Base-by-base conservation (phyloP, 371 early-diverging fungal genomes). In the Actinomortierella wolfii region DNA sequence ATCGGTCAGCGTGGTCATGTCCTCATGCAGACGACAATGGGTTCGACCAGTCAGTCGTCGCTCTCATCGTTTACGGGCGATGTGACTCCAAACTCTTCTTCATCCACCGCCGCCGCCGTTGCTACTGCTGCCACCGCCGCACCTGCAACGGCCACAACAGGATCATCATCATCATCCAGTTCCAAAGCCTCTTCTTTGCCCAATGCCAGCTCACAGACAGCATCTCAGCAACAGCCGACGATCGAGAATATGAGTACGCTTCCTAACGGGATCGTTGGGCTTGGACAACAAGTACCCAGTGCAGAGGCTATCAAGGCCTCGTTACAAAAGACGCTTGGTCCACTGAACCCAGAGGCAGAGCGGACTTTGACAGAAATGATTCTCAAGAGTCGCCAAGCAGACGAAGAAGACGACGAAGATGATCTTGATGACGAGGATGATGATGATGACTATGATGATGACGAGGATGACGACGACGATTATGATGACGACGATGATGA, bases 1-100 rank as follows among this genome's bases (percentile, higher is more conserved):
- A 48, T 55, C 4, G 56, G 47, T 11, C 61, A 68, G 17, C 60
- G 58, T 18, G 41, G 45, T 28, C 17, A 17, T 2, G n/a, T 23
- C 9, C 14, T 6, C 50, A 20, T 28, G 18, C 6, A 15, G 45
- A 45, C 21, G 8, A 21, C 45, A 21, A 6, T 17, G 8, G 17
- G 17, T 45, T 45, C 21, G 8, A 21, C 45, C 21, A 34, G 34
- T 34, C 34, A 34, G 11, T 34, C 34, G 7, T 34, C 34, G 7
- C 34, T 34, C 11, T 34, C 34, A 34, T 34, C 34, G 34, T 34
- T 34, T 11, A 11, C 34, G 4, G 6, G 45, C 45, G 18, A 21
- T 3, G 45, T 45, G 3, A 45, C 17, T 3, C 45, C 17, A 8
- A 6, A 17, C 45, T 43, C 55, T 17, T 29, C 45, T 25, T 26